A percentile compares a stretch with the other conserved stretches of the same genome.
phyloP scores from a whole-genome alignment of 768 basidiomycete genomes.

The Podaxis rugospora region DNA sequence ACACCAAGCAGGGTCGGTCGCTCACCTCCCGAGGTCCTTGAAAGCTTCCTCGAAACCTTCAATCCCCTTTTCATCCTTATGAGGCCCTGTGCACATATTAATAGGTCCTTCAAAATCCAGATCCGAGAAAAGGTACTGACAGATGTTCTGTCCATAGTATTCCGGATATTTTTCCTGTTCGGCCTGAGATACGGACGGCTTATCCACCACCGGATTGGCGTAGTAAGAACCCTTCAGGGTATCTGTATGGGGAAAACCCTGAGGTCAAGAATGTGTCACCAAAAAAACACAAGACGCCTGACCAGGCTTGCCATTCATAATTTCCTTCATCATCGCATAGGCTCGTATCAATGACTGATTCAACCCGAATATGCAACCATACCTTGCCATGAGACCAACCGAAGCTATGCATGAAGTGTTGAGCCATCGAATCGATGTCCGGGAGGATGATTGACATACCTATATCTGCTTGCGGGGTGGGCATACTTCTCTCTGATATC shows the following conservation, averaged over 20 bases:
- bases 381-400: conserved; percentile 99
- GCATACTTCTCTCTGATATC: conserved; percentile 66
- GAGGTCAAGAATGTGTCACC: neutral
- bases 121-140: conserved; percentile 33
- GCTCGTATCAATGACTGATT: neutral
- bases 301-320: conserved; percentile 94
- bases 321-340: conserved; percentile 50
- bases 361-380: conserved; percentile 1
- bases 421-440: neutral
- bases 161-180: conserved; percentile 63
- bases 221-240: conserved; percentile 92
- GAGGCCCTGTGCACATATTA: conserved; percentile 49
- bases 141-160: conserved; percentile 88
- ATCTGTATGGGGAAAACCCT: conserved; percentile 37
- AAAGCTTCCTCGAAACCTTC: conserved; percentile 85
- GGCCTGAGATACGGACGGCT: conserved; percentile 52
- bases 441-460: conserved; percentile 37
- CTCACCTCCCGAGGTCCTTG: conserved; percentile 74
- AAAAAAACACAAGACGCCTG: conserved; percentile 5
- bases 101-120: no score
- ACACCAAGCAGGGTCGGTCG: neutral
- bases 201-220: conserved; percentile 76
- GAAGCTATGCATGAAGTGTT: conserved; percentile 44
- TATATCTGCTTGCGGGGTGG: conserved; percentile 69
- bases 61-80: conserved; percentile 48